Conservation (phyloP, 768 basidiomycete genomes). For the Suillus spraguei region DNA sequence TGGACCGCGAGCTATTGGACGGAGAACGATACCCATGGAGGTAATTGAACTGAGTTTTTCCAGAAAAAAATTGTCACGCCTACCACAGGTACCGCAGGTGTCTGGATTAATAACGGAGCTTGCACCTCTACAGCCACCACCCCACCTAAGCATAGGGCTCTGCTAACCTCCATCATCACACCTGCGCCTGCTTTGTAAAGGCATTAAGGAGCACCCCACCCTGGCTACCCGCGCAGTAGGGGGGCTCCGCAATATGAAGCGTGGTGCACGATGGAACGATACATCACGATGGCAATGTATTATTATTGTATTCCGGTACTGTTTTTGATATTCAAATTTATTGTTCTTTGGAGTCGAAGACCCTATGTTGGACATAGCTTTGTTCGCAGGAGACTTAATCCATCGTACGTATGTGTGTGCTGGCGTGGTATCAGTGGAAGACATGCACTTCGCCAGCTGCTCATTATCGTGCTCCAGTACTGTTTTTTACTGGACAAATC, state of each 20-base stretch:
- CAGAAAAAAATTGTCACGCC: background rate
- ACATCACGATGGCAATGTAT: background rate
- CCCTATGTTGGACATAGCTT: too few species aligned
- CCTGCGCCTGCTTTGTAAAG: slow-evolving; percentile 10
- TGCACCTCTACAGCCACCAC: slow-evolving; percentile 34
- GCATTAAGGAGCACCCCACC: background rate
- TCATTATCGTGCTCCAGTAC: background rate
- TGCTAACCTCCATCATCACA: slow-evolving; percentile 6
- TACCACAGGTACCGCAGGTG: slow-evolving; percentile 46
- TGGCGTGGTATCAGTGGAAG: too few species aligned
- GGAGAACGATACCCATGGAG: slow-evolving; percentile 37
- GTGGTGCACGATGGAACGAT: slow-evolving; percentile 1
- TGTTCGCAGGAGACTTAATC: too few species aligned
- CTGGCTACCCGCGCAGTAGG: background rate
- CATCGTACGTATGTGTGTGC: too few species aligned
- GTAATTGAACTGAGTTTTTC: slow-evolving; percentile 14
- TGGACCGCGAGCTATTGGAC: slow-evolving; percentile 53
- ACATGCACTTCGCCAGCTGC: too few species aligned
- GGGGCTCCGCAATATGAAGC: background rate
- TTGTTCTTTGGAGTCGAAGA: too few species aligned
- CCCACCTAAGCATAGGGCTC: background rate
- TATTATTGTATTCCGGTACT: background rate
- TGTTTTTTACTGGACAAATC: background rate
- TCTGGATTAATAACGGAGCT: slow-evolving; percentile 60
- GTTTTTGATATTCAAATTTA: background rate